Evolutionary conservation across 1,284 basidiomycete species (phyloP), one percentile per base, ranked within the genome.

Genomic region (Sphagnurus paluster): DNA sequence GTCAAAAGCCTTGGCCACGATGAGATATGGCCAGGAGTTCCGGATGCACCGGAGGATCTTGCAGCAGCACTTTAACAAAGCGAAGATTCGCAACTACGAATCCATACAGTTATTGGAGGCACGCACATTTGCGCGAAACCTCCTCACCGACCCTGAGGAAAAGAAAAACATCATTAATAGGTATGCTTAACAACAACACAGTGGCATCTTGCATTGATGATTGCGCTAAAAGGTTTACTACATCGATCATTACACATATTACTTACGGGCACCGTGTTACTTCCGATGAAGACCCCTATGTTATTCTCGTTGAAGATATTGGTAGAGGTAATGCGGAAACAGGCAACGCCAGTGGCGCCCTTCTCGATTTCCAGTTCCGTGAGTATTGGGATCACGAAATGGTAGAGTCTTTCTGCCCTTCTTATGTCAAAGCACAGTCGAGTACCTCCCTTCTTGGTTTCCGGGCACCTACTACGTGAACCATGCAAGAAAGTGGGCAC

Each of bases 21-120:
- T 53, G 28, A 47, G 11, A 30, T 54, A 56, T 35, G 58, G 56
- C 1, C 41, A 48, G 23, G 19, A 33, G 21, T 58, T 56, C 32
- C 37, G 44, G 7, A 42, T 29, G 26, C 57, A 56, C 40, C 49
- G 55, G 2, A 49, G 49, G 21, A 30, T 49, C 33, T 26, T 54
- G 11, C 52, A 58, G 32, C 28, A 52, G 14, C 44, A 50, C 43
- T 44, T 60, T 20, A 49, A 43, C 13, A 17, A 35, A 5, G 39
- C 46, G 16, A 46, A 49, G 24, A n/a, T n/a, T n/a, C n/a, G n/a
- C n/a, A n/a, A n/a, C n/a, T n/a, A n/a, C n/a, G n/a, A n/a, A n/a
- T n/a, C n/a, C n/a, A n/a, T n/a, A n/a, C n/a, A n/a, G n/a, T n/a
- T n/a, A n/a, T n/a, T n/a, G n/a, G n/a, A n/a, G n/a, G n/a, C n/a